A percentile compares a stretch with the other conserved stretches of the same genome.
Conservation (phyloP, 352 stramenopile genomes). For the Pythium grandisporangium region DNA sequence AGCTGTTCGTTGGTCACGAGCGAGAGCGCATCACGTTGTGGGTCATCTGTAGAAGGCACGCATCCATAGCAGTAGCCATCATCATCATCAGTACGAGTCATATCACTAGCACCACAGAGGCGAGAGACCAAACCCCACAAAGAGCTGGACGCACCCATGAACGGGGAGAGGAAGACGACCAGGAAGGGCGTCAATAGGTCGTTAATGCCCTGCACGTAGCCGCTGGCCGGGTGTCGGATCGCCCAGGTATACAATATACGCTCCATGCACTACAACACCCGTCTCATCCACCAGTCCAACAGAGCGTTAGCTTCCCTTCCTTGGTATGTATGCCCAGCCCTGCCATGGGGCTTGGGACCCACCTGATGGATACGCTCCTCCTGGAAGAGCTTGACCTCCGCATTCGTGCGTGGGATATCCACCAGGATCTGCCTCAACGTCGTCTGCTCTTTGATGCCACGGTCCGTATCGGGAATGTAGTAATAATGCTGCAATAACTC, state of each 20-base stretch:
- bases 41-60: constrained; percentile 35
- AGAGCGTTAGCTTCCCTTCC: too few species aligned
- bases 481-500: constrained; percentile 95
- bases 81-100: not conserved
- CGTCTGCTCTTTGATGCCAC: constrained; percentile 93
- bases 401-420: constrained; percentile 97
- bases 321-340: too few species aligned
- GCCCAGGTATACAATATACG: constrained; percentile 99
- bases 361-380: constrained; percentile 89
- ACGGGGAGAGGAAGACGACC: constrained; percentile 93
- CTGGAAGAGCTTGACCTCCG: constrained; percentile 95
- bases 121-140: too few species aligned
- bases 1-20: constrained; percentile 55
- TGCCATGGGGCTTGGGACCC: too few species aligned
- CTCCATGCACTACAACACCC: constrained; percentile 85
- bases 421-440: constrained; percentile 95
- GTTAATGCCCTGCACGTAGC: constrained; percentile 99
- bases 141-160: constrained; percentile 48
- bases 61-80: not conserved
- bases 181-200: constrained; percentile 97
- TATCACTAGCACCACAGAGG: too few species aligned
- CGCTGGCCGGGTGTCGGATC: constrained; percentile 95
- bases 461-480: constrained; percentile 93
- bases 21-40: constrained; percentile 64
- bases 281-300: too few species aligned